A percentile compares a stretch with the other conserved stretches of the same genome.
phyloP scores from a whole-genome alignment of 345 rosid genomes.

The Moringa oleifera region DNA sequence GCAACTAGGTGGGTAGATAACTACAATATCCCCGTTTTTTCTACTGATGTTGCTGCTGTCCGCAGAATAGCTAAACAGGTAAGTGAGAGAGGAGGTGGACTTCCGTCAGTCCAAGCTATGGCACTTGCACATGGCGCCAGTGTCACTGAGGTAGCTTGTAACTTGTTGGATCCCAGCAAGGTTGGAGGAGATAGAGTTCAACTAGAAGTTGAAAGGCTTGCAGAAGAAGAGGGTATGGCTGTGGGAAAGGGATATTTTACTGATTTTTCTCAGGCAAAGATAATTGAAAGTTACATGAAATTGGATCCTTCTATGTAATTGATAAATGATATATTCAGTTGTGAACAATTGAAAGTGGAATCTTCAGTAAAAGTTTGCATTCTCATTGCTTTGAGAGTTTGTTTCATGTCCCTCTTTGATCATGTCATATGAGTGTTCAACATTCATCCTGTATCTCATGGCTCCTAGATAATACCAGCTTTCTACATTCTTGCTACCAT shows the following conservation, averaged over 20 bases:
- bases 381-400: too few species aligned
- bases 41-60: constrained; percentile 47
- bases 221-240: constrained; percentile 44
- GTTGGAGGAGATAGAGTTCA: constrained; percentile 77
- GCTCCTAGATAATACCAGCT: too few species aligned
- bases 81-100: constrained; percentile 85
- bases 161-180: constrained; percentile 67
- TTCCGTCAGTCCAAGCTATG: constrained; percentile 85
- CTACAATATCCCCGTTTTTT: constrained; percentile 72
- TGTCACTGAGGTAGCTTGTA: constrained; percentile 80
- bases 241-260: constrained; percentile 84
- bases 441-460: too few species aligned
- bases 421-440: too few species aligned
- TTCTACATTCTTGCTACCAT: too few species aligned
- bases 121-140: constrained; percentile 63
- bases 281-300: constrained; percentile 44
- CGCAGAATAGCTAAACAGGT: constrained; percentile 54
- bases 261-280: constrained; percentile 56
- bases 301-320: constrained; percentile 16
- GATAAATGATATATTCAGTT: not conserved
- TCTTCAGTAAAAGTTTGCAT: too few species aligned
- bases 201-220: constrained; percentile 60
- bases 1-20: constrained; percentile 79
- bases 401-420: too few species aligned
- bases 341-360: too few species aligned